A percentile compares a stretch with the other conserved stretches of the same genome.
Conservation (phyloP, 2,329 filamentous ascomycete genomes). For the Fusarium sp. region DNA sequence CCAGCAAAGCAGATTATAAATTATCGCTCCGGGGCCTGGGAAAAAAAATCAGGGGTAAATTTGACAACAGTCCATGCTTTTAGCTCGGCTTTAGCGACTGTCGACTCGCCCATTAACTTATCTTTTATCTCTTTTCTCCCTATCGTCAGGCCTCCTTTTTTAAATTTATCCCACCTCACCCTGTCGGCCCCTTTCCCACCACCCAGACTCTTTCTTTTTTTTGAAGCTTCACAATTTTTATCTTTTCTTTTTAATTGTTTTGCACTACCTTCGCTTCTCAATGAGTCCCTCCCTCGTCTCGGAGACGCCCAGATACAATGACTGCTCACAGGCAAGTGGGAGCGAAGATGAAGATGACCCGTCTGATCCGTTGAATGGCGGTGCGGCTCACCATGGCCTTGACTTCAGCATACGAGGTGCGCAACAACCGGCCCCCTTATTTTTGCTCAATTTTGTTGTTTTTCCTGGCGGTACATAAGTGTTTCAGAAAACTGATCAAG, state of each 20-base stretch:
- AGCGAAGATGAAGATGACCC: conserved; percentile 43
- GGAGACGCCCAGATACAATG: conserved; percentile 41
- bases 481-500: conserved; percentile 20
- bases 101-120: background rate
- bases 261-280: conserved; percentile 13
- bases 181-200: conserved; percentile 28
- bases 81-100: conserved; percentile 16
- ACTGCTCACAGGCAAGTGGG: conserved; percentile 38
- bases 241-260: background rate
- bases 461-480: background rate
- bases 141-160: conserved; percentile 25
- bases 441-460: background rate
- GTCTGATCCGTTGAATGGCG: conserved; percentile 24
- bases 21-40: conserved; percentile 12
- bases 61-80: conserved; percentile 21
- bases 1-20: conserved; percentile 4
- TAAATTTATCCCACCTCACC: conserved; percentile 31
- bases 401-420: conserved; percentile 39
- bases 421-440: background rate
- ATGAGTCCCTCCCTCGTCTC: conserved; percentile 40
- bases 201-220: background rate
- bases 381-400: conserved; percentile 22
- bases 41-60: conserved; percentile 33
- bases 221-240: background rate
- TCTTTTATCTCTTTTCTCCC: background rate